Conservation (phyloP, 2,329 filamentous ascomycete species). For the Paraphaeosphaeria minitans region DNA sequence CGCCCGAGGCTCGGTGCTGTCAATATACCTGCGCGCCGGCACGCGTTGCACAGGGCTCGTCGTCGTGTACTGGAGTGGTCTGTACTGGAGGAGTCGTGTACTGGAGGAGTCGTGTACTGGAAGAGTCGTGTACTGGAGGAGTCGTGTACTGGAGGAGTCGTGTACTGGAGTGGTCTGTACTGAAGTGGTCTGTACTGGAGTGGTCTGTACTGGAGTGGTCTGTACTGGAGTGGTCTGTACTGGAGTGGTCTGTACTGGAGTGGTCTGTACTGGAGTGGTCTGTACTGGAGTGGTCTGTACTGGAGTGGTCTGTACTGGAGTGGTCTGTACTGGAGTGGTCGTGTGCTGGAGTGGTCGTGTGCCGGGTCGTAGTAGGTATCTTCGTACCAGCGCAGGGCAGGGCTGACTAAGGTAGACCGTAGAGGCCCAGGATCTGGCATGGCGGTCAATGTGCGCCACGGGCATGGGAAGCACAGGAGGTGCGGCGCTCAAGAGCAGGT, state of each 20-base stretch:
- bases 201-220: not conserved
- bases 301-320: no score
- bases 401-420: not conserved
- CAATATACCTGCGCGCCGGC: constrained; percentile 5
- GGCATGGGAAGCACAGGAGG: not conserved
- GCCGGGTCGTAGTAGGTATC: no score
- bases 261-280: not conserved
- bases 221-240: not conserved
- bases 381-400: constrained; percentile 7
- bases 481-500: not conserved
- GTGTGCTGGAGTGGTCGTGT: not conserved
- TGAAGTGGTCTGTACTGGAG: not conserved
- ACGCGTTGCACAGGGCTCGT: not conserved
- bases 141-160: not conserved
- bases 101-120: not conserved
- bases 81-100: not conserved
- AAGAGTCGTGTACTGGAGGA: not conserved
- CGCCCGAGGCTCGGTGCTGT: constrained; percentile 11
- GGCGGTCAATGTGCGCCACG: constrained; percentile 2
- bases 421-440: not conserved
- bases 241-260: not conserved
- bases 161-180: not conserved
- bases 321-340: no score
- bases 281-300: not conserved
- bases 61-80: not conserved